Percentiles rank a stretch among this genome's conserved stretches.
Conservation (phyloP, 2,329 filamentous ascomycete genomes). For the Alternaria conjuncta region DNA sequence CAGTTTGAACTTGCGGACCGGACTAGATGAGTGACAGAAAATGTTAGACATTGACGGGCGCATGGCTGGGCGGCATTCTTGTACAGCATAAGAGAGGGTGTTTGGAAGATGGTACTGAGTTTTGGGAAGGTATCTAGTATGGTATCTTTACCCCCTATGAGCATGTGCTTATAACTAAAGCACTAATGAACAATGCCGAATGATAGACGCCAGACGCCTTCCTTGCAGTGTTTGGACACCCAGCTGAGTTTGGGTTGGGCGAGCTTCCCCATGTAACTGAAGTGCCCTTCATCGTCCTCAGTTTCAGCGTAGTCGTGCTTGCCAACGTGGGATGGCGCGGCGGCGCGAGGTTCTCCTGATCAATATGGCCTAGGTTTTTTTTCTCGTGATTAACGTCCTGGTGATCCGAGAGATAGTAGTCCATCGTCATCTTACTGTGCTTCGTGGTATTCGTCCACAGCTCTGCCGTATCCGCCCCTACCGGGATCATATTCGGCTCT, state of each 20-base stretch:
- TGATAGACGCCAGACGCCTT: slow-evolving; percentile 24
- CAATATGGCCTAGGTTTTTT: background rate
- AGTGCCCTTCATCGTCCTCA: background rate
- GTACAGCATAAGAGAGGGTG: slow-evolving; percentile 15
- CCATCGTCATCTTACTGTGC: slow-evolving; percentile 10
- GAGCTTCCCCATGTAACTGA: background rate
- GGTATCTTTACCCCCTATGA: background rate
- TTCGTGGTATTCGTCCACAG: slow-evolving; percentile 51
- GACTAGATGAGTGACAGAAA: slow-evolving; percentile 16
- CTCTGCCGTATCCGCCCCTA: slow-evolving; percentile 84
- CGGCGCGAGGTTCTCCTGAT: background rate
- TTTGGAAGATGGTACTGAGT: slow-evolving; percentile 11
- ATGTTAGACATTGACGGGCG: background rate
- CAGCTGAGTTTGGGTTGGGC: background rate
- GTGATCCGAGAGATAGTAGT: background rate
- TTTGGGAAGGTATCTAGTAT: slow-evolving; percentile 4
- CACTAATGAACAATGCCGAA: background rate
- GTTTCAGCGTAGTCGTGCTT: background rate
- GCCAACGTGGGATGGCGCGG: background rate
- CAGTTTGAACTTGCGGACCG: slow-evolving; percentile 41
- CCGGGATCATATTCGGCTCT: slow-evolving; percentile 96
- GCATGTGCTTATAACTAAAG: background rate
- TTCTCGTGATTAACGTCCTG: background rate
- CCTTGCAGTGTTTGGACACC: slow-evolving; percentile 14
- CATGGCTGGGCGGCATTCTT: background rate